Percentiles rank a stretch among this genome's conserved stretches.
Evolutionary conservation across 2,329 filamentous ascomycete species (phyloP).

Genomic region (Nothopassalora personata): DNA sequence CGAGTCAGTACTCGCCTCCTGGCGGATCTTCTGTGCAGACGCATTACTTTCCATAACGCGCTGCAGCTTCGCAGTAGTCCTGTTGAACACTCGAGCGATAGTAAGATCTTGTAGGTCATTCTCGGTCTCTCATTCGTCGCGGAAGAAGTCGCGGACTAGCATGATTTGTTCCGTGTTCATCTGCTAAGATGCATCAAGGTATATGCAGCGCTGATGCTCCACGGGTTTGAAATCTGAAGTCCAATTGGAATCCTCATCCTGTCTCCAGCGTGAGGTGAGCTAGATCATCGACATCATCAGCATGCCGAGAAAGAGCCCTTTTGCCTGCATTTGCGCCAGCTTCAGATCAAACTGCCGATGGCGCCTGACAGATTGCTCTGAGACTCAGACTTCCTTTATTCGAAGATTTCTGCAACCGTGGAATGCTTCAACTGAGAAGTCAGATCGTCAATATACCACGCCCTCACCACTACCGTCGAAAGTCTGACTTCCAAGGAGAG

Average conservation of each 20-base stretch:
- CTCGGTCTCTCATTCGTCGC: constrained; percentile 3
- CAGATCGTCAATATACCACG: too few species aligned
- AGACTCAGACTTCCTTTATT: too few species aligned
- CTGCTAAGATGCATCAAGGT: not conserved
- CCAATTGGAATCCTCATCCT: not conserved
- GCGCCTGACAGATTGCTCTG: too few species aligned
- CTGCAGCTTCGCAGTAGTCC: constrained; percentile 1
- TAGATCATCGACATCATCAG: too few species aligned
- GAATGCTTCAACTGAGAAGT: too few species aligned
- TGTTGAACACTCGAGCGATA: not conserved
- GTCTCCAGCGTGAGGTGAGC: not conserved
- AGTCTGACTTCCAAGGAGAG: too few species aligned
- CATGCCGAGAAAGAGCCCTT: too few species aligned
- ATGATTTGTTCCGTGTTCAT: not conserved
- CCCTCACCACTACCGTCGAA: too few species aligned
- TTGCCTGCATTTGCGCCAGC: too few species aligned
- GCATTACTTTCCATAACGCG: not conserved
- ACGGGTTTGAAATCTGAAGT: not conserved
- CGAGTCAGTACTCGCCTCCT: not conserved
- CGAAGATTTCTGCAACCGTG: too few species aligned
- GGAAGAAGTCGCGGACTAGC: not conserved
- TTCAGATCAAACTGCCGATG: too few species aligned
- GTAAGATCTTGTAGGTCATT: constrained; percentile 4
- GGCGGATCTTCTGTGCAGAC: not conserved
- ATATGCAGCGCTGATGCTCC: not conserved